Percentiles rank a stretch among this genome's conserved stretches.
phyloP scores from a whole-genome alignment of 2,329 filamentous ascomycete species.

The Eurotiales sp. region DNA sequence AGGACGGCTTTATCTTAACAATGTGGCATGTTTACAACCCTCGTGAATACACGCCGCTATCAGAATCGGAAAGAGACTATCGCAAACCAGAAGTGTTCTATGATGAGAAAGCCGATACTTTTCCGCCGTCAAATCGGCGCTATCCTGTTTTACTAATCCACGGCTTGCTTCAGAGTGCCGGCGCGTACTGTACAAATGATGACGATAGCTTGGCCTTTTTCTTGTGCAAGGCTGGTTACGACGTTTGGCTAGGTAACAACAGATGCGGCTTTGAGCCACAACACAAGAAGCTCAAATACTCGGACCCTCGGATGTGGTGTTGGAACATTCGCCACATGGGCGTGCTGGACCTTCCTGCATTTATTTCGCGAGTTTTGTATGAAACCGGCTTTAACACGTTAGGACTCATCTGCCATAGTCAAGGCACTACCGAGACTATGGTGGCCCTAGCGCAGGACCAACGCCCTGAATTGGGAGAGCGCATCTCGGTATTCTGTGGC shows the following conservation, averaged over 20 bases:
- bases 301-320: conserved; percentile 88
- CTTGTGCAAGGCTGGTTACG: conserved; percentile 85
- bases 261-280: conserved; percentile 78
- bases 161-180: conserved; percentile 80
- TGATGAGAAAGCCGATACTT: conserved; percentile 31
- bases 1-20: conserved; percentile 87
- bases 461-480: conserved; percentile 75
- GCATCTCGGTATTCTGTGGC: conserved; percentile 84
- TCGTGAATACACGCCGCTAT: conserved; percentile 60
- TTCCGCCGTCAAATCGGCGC: conserved; percentile 22
- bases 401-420: conserved; percentile 80
- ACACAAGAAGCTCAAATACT: conserved; percentile 66
- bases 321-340: conserved; percentile 97
- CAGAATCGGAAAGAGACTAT: conserved; percentile 39
- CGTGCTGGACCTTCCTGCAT: conserved; percentile 77
- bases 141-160: conserved; percentile 87
- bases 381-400: conserved; percentile 82
- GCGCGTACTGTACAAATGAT: conserved; percentile 86
- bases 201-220: conserved; percentile 88
- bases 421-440: conserved; percentile 85
- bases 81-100: conserved; percentile 63
- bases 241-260: conserved; percentile 95
- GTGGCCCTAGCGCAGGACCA: conserved; percentile 88
- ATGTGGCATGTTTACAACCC: conserved; percentile 90
- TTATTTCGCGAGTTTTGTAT: conserved; percentile 72